Conservation (phyloP, 2,329 filamentous ascomycete species). For the Phyllosticta citriasiana region DNA sequence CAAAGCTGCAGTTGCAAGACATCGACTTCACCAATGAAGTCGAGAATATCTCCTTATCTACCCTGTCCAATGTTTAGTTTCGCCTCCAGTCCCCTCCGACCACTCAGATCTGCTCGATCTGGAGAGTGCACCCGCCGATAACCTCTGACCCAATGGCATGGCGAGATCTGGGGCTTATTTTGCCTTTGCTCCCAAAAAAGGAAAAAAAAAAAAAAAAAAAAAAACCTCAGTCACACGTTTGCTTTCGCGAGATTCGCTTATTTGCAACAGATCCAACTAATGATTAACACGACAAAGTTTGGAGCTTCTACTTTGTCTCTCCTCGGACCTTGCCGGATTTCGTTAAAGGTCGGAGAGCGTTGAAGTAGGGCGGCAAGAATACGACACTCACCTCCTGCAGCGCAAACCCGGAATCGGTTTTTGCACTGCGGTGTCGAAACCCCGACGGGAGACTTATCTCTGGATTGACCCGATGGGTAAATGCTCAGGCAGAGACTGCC, state of each 20-base stretch:
- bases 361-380: too few species aligned
- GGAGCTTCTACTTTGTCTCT: neutral
- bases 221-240: neutral
- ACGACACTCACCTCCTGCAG: neutral
- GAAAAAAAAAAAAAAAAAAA: too few species aligned
- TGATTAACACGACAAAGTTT: neutral
- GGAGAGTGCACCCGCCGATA: neutral
- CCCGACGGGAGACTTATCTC: neutral
- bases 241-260: neutral
- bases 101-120: neutral
- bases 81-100: neutral
- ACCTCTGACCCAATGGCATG: neutral
- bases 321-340: neutral
- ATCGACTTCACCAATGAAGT: neutral
- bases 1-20: too few species aligned
- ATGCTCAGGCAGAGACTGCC: neutral
- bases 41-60: neutral
- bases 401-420: neutral
- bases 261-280: neutral
- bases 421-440: neutral
- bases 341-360: too few species aligned
- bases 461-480: neutral
- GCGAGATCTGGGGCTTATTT: neutral
- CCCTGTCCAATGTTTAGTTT: neutral
- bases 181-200: neutral